phyloP scores from a whole-genome alignment of 177 flowering plant species.

The Vitis hybrid region DNA sequence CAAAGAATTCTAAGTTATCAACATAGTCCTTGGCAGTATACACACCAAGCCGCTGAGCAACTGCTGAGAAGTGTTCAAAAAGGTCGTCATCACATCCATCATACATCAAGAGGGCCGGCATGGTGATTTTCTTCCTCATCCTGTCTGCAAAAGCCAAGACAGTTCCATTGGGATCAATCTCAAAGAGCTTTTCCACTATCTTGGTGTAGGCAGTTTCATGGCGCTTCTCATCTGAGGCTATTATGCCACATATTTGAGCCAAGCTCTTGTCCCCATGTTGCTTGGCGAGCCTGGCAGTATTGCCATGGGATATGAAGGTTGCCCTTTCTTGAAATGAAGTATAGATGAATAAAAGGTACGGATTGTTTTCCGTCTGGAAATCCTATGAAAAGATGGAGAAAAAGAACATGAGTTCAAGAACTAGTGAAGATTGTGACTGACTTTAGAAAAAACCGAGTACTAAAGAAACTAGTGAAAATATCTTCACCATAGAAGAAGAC shows the following conservation, averaged over 20 bases:
- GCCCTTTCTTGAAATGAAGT: slow-evolving; percentile 14
- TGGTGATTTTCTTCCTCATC: too few species aligned
- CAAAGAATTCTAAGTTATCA: too few species aligned
- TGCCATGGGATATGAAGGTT: slow-evolving; percentile 12
- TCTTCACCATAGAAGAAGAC: too few species aligned
- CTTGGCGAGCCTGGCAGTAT: slow-evolving; percentile 9
- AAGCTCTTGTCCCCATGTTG: slow-evolving; percentile 3
- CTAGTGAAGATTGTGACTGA: too few species aligned
- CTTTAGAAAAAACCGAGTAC: too few species aligned
- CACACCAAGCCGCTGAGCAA: too few species aligned
- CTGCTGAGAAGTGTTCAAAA: too few species aligned
- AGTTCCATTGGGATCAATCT: slow-evolving; percentile 15
- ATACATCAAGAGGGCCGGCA: too few species aligned
- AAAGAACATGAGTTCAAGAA: too few species aligned
- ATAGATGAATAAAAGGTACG: slow-evolving; percentile 4
- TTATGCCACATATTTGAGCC: slow-evolving; percentile 8
- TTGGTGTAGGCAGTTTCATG: slow-evolving; percentile 13
- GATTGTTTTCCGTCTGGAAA: slow-evolving; percentile 2
- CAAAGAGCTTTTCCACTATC: slow-evolving; percentile 18
- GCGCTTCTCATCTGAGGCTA: slow-evolving; percentile 18
- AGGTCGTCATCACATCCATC: too few species aligned
- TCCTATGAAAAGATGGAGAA: not conserved
- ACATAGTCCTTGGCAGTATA: too few species aligned
- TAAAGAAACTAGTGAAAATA: too few species aligned
- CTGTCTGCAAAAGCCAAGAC: slow-evolving; percentile 9